Percentiles rank a stretch among this genome's conserved stretches.
Conservation (phyloP, 2,329 filamentous ascomycete genomes). For the Dryadomyces quercivorus region DNA sequence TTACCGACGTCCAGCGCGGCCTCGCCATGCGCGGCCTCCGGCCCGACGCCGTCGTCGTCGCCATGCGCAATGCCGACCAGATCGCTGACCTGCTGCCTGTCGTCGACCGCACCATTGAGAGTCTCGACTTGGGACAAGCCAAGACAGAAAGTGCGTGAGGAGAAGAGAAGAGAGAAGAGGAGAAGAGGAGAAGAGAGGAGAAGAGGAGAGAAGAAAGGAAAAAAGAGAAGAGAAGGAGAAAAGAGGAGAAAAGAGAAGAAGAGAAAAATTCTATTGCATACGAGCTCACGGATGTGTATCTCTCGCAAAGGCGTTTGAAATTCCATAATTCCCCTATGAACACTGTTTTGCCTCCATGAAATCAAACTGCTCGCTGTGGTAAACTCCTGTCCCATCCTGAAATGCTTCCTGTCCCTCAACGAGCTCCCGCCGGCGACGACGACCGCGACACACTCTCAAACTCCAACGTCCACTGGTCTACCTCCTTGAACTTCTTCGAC, state of each 20-base stretch:
- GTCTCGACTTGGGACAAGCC: constrained; percentile 10
- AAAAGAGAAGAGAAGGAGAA: background rate
- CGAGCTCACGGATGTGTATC: too few species aligned
- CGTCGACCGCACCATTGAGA: constrained; percentile 56
- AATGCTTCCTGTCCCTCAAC: constrained; percentile 18
- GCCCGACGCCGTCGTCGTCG: constrained; percentile 63
- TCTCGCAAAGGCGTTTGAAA: too few species aligned
- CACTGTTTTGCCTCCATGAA: too few species aligned
- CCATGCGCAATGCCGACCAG: constrained; percentile 69
- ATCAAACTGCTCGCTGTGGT: too few species aligned
- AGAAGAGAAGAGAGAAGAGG: background rate
- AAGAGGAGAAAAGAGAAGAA: background rate
- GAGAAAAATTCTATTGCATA: too few species aligned
- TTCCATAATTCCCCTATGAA: too few species aligned
- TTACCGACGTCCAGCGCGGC: constrained; percentile 56
- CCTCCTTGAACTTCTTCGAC: constrained; percentile 53
- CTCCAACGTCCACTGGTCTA: constrained; percentile 56
- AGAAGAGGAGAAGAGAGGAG: background rate
- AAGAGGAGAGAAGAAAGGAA: background rate
- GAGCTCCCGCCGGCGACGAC: constrained; percentile 38
- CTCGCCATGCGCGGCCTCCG: constrained; percentile 32
- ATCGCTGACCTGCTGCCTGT: constrained; percentile 57
- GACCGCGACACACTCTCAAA: constrained; percentile 51
- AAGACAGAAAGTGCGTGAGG: background rate
- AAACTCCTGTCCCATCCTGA: too few species aligned